Evolutionary conservation across 2,329 filamentous ascomycete genomes (phyloP), one percentile per base, ranked within the genome.

Genomic region (Zymoseptoria ardabiliae): DNA sequence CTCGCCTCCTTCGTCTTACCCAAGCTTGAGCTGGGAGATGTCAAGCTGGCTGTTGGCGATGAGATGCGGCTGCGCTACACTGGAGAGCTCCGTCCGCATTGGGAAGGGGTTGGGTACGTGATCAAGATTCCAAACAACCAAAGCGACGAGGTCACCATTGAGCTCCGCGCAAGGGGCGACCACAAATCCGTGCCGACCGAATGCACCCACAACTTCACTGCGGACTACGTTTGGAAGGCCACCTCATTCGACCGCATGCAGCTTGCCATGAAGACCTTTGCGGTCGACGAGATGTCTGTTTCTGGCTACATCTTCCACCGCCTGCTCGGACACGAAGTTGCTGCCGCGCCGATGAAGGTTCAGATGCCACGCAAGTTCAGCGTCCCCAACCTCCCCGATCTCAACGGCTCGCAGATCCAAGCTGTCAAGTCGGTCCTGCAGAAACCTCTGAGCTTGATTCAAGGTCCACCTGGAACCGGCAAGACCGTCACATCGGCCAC

Each of bases 191-290:
- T 97, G 1, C 94, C 94, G 0, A 96, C 91, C 0, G 93, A 99
- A 70, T 94, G 93, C 75, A 96, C 93, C 0, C 91, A 96, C 76
- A 96, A 97, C 75, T 99, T 99, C 76, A 96, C 91, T 17, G 94
- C 93, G 65, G 94, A 99, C 74, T 99, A 99, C 71, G 94, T 99
- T 58, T 99, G 94, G 94, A 99, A 99, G 74, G 94, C 95, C 13
- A 99, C 95, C 0, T 97, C 93, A 0, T 99, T 99, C 73, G 94
- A 99, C 71, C 92, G 94, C 64, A 99, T 99, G 94, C 94, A 99
- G 75, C 85, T 92, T 66, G 95, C 94, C 57, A 97, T 99, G 93
- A 97, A 97, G 81, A 97, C 91, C 0, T 99, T 99, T 72, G 94
- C 94, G 5, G 86, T 97, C 51, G 93, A 99, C 68, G 94, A 99